Evolutionary conservation across 176 grass and related monocot genomes (phyloP).

Genomic region (Ananas comosus): DNA sequence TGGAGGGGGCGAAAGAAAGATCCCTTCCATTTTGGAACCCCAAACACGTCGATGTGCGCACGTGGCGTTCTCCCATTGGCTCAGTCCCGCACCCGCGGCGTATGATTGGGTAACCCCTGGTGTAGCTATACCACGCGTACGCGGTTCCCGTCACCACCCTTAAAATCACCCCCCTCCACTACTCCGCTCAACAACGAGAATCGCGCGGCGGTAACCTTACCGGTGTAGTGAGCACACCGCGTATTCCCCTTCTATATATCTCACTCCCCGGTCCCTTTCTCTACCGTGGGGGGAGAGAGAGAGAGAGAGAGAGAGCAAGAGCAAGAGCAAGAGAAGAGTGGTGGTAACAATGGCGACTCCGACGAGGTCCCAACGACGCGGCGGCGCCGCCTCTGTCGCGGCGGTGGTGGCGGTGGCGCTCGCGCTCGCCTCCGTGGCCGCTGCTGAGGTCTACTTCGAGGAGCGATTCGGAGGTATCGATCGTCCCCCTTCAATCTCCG

Average conservation of each 20-base stretch:
- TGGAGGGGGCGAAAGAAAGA: no score
- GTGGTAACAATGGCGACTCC: slow-evolving; percentile 29
- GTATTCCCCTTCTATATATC: slow-evolving; percentile 14
- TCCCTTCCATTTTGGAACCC: no score
- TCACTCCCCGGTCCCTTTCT: slow-evolving; percentile 8
- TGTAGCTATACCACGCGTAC: not conserved
- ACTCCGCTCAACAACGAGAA: not conserved
- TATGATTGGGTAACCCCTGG: not conserved
- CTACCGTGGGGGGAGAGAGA: slow-evolving; percentile 1
- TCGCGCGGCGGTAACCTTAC: not conserved
- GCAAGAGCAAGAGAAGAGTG: not conserved
- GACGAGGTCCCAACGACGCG: slow-evolving; percentile 10
- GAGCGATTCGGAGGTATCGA: slow-evolving; percentile 76
- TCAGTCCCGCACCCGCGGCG: fast-evolving
- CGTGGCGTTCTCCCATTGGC: slow-evolving; percentile 11
- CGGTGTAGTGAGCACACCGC: not conserved
- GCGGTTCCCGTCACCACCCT: not conserved
- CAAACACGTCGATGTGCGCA: slow-evolving; percentile 37
- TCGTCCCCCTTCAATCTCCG: not conserved
- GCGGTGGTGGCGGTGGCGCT: slow-evolving; percentile 25
- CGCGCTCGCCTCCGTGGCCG: slow-evolving; percentile 29
- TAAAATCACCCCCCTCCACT: no score
- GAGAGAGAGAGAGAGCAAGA: not conserved
- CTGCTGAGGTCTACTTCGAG: slow-evolving; percentile 63
- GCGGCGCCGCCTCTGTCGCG: not conserved